A percentile compares a stretch with the other conserved stretches of the same genome.
Conservation (phyloP, 305 asterid genomes). For the Fraxinus ornus region DNA sequence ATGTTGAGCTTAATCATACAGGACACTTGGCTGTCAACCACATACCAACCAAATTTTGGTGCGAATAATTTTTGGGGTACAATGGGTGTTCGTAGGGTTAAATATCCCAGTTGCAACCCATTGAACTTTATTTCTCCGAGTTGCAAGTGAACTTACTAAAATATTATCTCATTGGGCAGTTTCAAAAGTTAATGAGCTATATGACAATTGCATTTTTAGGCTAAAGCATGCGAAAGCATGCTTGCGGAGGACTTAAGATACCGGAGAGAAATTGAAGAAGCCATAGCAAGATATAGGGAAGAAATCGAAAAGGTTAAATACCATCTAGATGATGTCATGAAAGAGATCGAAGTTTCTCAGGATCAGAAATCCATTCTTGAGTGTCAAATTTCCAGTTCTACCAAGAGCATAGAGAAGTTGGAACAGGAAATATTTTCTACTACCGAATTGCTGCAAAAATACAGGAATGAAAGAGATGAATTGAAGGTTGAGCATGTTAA, state of each 20-base stretch:
- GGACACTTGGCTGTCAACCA: background rate
- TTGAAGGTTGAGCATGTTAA: conserved; percentile 65
- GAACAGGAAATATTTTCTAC: conserved; percentile 75
- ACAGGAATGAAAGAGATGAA: conserved; percentile 74
- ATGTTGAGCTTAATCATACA: background rate
- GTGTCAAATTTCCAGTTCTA: conserved; percentile 54
- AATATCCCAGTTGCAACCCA: background rate
- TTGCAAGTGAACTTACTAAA: background rate
- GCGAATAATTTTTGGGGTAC: background rate
- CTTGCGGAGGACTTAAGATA: conserved; percentile 50
- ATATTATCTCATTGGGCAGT: background rate
- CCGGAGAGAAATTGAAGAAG: conserved; percentile 64
- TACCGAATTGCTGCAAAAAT: conserved; percentile 68
- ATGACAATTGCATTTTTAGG: conserved; percentile 40
- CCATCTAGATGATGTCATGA: conserved; percentile 44
- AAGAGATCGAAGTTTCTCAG: conserved; percentile 53
- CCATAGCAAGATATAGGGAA: conserved; percentile 48
- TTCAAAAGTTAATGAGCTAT: background rate
- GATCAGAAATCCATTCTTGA: conserved; percentile 57
- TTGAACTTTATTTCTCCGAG: background rate
- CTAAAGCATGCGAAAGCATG: conserved; percentile 55
- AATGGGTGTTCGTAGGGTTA: background rate
- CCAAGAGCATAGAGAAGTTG: conserved; percentile 59
- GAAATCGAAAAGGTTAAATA: conserved; percentile 55
- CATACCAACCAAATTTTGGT: background rate